Conservation (phyloP, 805 yeast genomes). For the Candida endomychidarum region DNA sequence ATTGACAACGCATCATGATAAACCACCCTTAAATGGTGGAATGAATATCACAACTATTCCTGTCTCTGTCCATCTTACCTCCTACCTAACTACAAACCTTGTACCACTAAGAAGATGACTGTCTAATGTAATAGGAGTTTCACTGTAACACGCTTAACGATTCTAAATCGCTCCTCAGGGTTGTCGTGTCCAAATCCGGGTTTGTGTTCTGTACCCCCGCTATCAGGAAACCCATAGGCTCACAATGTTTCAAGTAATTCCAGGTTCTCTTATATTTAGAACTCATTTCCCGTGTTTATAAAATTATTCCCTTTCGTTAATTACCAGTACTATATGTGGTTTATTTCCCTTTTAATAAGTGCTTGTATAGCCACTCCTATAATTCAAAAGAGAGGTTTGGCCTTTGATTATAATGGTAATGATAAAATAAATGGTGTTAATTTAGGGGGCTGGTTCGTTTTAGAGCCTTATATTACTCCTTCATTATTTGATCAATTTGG, state of each 20-base stretch:
- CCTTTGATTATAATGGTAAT: constrained; percentile 31
- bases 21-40: no score
- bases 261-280: constrained; percentile 2
- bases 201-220: constrained; percentile 1
- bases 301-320: not conserved
- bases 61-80: no score
- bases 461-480: constrained; percentile 87
- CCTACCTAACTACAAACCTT: no score
- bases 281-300: not conserved
- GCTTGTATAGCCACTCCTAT: not conserved
- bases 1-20: no score
- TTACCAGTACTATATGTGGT: not conserved
- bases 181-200: no score
- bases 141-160: no score
- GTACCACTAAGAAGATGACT: no score
- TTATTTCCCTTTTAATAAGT: not conserved
- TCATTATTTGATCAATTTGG: constrained; percentile 57
- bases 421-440: constrained; percentile 64
- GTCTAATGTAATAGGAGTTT: no score
- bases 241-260: constrained; percentile 4
- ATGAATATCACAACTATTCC: no score
- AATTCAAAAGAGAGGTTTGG: constrained; percentile 10
- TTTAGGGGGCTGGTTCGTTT: constrained; percentile 87
- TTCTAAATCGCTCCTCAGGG: no score
- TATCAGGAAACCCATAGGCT: not conserved